Base-by-base conservation (phyloP, 2,329 filamentous ascomycete genomes). In the Clonostachys byssicola region DNA sequence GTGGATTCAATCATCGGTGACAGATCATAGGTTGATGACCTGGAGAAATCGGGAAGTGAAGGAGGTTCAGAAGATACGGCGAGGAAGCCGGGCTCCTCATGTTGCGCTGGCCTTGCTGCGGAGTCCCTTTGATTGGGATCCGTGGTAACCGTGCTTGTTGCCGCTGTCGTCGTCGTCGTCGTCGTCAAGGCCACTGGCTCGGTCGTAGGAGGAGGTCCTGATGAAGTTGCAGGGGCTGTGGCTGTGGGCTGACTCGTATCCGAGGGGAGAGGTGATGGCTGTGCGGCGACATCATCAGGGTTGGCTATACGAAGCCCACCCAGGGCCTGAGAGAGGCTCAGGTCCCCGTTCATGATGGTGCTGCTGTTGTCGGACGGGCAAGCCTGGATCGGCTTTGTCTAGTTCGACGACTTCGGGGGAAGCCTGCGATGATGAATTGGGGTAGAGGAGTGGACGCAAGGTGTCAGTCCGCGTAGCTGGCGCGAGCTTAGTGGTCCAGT, bases 231-330 rank as follows among this genome's bases (percentile, higher is more conserved):
- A 7, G 53, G 16, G 34, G 50, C 49, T 40, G 48, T 44, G 23
- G 23, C 23, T 10, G 23, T 30, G 23, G 23, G 23, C 23, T 30
- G 23, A 30, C 54, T 54, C 23, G 56, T 43, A 40, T 62, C 58
- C 45, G 59, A 49, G 45, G 50, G 44, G 38, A 51, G 51, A 47
- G 54, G 46, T 48, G 57, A 53, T 52, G 62, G 53, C 46, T 69
- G 66, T 61, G 61, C 17, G 36, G 14, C 66, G 54, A 81, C 78
- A 71, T 94, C 84, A 72, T 96, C 92, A 47, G 92, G 92, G 68
- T 97, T 99, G 60, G 94, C 92, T 67, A 99, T 97, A 66, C 92
- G 89, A 68, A 99, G 77, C 60, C 92, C 92, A 62, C 94, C 94
- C 61, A 97, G 80, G 62, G 90, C 89, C 73, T 92, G 88, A 63